Conservation (phyloP, 2,329 filamentous ascomycete species). For the Orbilia javanica region DNA sequence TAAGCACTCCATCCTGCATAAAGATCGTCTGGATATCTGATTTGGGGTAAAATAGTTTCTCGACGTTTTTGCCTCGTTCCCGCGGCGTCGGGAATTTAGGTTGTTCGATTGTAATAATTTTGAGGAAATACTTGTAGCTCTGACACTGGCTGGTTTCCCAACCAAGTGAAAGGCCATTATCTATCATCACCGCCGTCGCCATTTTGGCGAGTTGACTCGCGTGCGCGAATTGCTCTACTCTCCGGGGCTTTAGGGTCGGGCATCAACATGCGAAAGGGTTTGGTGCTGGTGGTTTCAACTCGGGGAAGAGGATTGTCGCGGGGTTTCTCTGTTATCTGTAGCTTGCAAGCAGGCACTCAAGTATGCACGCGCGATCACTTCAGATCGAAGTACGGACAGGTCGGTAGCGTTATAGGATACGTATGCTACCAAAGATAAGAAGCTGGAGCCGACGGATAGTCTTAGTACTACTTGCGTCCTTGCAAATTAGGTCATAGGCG, state of each 20-base stretch:
- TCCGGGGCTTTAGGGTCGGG: neutral
- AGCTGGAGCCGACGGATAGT: neutral
- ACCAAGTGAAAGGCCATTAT: slow-evolving; percentile 38
- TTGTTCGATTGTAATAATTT: slow-evolving; percentile 35
- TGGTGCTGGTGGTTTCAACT: neutral
- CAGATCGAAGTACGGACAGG: neutral
- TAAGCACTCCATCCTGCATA: slow-evolving; percentile 33
- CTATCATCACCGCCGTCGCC: slow-evolving; percentile 52
- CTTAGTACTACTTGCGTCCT: neutral
- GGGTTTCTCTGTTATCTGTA: neutral
- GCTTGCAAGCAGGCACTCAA: neutral
- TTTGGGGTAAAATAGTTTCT: slow-evolving; percentile 37
- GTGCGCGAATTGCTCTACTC: slow-evolving; percentile 27
- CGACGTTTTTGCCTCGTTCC: slow-evolving; percentile 29
- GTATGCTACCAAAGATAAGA: slow-evolving; percentile 2
- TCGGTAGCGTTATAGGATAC: neutral
- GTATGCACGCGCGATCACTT: neutral
- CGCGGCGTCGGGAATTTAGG: slow-evolving; percentile 32
- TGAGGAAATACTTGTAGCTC: slow-evolving; percentile 41
- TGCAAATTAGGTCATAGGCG: neutral
- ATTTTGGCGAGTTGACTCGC: slow-evolving; percentile 42
- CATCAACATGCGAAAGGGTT: slow-evolving; percentile 11
- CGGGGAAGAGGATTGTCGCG: neutral
- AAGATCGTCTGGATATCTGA: slow-evolving; percentile 31
- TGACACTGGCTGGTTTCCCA: slow-evolving; percentile 40